phyloP scores from a whole-genome alignment of 2,329 filamentous ascomycete genomes.

The Microsporum ferrugineum region DNA sequence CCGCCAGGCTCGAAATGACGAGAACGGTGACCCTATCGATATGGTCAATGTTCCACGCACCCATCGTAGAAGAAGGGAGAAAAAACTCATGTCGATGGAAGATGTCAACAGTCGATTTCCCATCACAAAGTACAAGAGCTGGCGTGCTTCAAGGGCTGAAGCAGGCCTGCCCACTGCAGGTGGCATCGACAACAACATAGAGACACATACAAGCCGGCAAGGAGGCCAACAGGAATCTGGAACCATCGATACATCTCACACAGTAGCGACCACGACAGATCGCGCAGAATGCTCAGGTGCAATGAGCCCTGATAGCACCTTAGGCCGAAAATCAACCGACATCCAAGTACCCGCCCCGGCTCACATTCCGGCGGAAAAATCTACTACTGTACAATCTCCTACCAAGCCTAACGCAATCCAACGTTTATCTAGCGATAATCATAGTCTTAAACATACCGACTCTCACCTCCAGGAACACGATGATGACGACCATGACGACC shows the following conservation, averaged over 20 bases:
- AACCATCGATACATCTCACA: conserved; percentile 1
- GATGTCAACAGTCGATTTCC: conserved; percentile 98
- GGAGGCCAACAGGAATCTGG: conserved; percentile 18
- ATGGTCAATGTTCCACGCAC: conserved; percentile 74
- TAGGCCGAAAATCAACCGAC: not conserved
- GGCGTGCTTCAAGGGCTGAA: conserved; percentile 72
- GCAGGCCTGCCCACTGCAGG: conserved; percentile 75
- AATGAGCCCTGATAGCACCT: not conserved
- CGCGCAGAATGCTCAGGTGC: not conserved
- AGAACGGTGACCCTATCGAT: conserved; percentile 80
- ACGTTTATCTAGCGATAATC: not conserved
- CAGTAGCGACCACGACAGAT: conserved; percentile 9
- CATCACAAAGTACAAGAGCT: conserved; percentile 89
- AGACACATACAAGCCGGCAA: conserved; percentile 50
- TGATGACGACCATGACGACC: conserved; percentile 63
- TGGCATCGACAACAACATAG: conserved; percentile 54
- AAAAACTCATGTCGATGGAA: conserved; percentile 98
- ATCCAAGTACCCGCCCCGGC: not conserved
- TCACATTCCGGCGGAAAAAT: not conserved
- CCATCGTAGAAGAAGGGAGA: conserved; percentile 79
- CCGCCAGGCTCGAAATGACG: conserved; percentile 60
- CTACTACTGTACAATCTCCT: not conserved
- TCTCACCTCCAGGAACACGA: conserved; percentile 10
- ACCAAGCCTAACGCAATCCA: not conserved
- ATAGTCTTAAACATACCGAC: not conserved